Conservation (phyloP, 495 filamentous ascomycete genomes). For the Trichoderma gamsii region DNA sequence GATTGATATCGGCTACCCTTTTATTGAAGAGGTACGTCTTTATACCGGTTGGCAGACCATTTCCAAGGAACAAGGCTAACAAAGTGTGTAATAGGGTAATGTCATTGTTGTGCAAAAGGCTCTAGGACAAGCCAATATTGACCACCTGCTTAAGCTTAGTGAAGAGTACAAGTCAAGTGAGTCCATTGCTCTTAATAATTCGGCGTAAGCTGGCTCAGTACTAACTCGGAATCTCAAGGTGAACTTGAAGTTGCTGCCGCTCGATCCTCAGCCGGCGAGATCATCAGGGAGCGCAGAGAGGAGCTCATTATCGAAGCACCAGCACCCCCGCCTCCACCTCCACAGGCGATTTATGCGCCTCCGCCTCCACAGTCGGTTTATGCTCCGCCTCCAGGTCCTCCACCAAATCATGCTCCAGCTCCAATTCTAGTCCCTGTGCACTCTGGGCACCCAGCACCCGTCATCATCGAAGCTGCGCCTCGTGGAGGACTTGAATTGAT, state of each 20-base stretch:
- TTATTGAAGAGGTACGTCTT: constrained; percentile 67
- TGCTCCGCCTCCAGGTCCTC: constrained; percentile 18
- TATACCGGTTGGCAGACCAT: neutral
- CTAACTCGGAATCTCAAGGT: constrained; percentile 24
- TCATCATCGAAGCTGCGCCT: constrained; percentile 35
- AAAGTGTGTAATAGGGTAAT: constrained; percentile 49
- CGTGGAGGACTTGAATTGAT: constrained; percentile 32
- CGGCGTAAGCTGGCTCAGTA: neutral
- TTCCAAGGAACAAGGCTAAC: constrained; percentile 25
- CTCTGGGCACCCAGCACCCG: constrained; percentile 22
- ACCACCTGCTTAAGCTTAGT: constrained; percentile 76
- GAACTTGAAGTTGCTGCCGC: constrained; percentile 36
- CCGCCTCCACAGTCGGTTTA: constrained; percentile 21
- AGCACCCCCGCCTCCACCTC: constrained; percentile 12
- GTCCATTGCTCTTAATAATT: constrained; percentile 7
- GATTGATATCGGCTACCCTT: constrained; percentile 79
- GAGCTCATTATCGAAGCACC: constrained; percentile 24
- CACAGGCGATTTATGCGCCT: neutral
- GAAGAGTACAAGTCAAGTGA: constrained; percentile 58
- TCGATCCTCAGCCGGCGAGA: constrained; percentile 31
- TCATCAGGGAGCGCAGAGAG: constrained; percentile 35
- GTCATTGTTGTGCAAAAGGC: constrained; percentile 73
- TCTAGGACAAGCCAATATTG: constrained; percentile 81
- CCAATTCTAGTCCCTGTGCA: constrained; percentile 17
- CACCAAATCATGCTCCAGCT: constrained; percentile 26